A percentile compares a stretch with the other conserved stretches of the same genome.
These are phyloP conservation scores for Trametes villosa DNA, from an alignment of 768 basidiomycete species.

Conservation along the genomic window DNA sequence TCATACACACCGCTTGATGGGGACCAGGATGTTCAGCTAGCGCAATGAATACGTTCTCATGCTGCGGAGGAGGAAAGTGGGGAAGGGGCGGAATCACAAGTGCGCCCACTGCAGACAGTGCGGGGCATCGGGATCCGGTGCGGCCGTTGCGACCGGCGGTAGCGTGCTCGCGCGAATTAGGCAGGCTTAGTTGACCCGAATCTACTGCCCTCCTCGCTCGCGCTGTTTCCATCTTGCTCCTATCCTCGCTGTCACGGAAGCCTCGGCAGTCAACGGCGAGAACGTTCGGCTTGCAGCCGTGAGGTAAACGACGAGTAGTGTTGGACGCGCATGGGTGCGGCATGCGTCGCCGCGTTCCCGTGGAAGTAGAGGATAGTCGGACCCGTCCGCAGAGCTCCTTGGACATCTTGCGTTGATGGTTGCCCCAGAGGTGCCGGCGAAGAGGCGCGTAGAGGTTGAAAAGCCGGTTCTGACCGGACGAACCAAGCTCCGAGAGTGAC, in stretches of 20 bases:
- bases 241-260: constrained; percentile 84
- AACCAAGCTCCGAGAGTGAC: constrained; percentile 87
- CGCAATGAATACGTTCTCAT: constrained; percentile 79
- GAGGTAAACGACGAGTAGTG: constrained; percentile 70
- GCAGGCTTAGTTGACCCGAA: constrained; percentile 5
- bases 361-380: constrained; percentile 93
- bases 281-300: constrained; percentile 72
- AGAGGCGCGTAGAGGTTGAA: constrained; percentile 49
- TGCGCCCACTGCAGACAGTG: constrained; percentile 5
- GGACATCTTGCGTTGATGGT: constrained; percentile 46
- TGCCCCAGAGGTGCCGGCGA: constrained; percentile 42
- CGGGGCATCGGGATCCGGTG: constrained; percentile 17
- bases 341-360: constrained; percentile 86
- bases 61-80: not conserved
- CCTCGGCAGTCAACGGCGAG: constrained; percentile 91
- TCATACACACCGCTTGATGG: constrained; percentile 77
- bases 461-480: constrained; percentile 67
- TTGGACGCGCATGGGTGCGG: constrained; percentile 64
- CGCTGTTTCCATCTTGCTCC: too few relatives aligned
- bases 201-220: too few relatives aligned
- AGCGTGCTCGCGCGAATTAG: too few relatives aligned
- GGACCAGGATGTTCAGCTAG: constrained; percentile 89
- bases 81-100: constrained; percentile 2
- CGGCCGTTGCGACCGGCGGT: constrained; percentile 10
- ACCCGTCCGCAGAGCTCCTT: constrained; percentile 53